Percentiles rank a stretch among this genome's conserved stretches.
Evolutionary conservation across 202 grass and related monocot genomes (phyloP).

Genomic region (Carex arenaria): DNA sequence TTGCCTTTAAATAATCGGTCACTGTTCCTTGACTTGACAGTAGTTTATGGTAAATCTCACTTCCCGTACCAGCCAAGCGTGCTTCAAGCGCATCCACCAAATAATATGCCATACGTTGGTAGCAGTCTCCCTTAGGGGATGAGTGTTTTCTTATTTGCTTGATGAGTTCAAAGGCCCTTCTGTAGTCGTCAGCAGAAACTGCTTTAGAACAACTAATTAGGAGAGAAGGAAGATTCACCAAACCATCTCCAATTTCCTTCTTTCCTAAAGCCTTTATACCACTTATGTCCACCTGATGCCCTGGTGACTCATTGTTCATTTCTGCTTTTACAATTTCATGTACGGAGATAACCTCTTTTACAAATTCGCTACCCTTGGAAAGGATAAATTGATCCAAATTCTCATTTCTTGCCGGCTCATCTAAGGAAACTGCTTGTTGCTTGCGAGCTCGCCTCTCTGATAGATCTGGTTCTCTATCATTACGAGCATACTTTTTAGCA

Average conservation of each 20-base stretch:
- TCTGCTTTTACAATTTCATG: slow-evolving; percentile 23
- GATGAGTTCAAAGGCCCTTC: slow-evolving; percentile 32
- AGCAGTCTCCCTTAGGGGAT: slow-evolving; percentile 31
- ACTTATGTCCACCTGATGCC: too few species aligned
- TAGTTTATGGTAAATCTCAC: neutral
- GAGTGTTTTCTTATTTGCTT: slow-evolving; percentile 35
- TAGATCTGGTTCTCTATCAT: slow-evolving; percentile 12
- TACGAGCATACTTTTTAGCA: neutral
- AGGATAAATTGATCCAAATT: slow-evolving; percentile 44
- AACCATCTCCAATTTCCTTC: neutral
- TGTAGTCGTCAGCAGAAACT: slow-evolving; percentile 32
- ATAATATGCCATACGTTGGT: slow-evolving; percentile 51
- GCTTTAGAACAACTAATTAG: slow-evolving; percentile 54
- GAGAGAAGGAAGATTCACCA: slow-evolving; percentile 36
- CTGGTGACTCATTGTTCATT: neutral
- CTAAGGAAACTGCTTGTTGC: slow-evolving; percentile 22
- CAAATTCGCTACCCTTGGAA: slow-evolving; percentile 8
- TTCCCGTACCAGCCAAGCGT: neutral
- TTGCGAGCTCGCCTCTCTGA: slow-evolving; percentile 24
- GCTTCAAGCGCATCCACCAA: slow-evolving; percentile 27
- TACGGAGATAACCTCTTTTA: slow-evolving; percentile 16
- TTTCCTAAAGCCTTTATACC: too few species aligned
- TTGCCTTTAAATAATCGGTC: neutral
- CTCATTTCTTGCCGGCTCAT: slow-evolving; percentile 31
- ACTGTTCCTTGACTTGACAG: neutral